Percentiles rank a stretch among this genome's conserved stretches.
Evolutionary conservation across 495 filamentous ascomycete species (phyloP).

Genomic region (Penicillium bialowiezense): DNA sequence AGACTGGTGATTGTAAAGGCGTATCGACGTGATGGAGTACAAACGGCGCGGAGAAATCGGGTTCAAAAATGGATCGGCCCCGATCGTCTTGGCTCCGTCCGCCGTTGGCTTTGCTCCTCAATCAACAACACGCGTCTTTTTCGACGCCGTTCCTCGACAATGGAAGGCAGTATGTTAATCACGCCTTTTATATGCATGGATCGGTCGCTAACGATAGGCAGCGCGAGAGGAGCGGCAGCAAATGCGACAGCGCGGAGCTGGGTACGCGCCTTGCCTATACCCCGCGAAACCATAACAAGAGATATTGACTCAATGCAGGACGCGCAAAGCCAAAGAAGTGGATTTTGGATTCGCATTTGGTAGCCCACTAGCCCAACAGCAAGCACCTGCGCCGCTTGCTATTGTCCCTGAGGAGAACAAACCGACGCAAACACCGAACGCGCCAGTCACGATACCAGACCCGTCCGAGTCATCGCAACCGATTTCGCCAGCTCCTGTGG

Average conservation of each 20-base stretch:
- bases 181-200: not conserved
- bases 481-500: not conserved
- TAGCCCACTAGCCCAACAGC: constrained; percentile 6
- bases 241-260: constrained; percentile 60
- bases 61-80: constrained; percentile 30
- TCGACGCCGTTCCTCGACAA: constrained; percentile 36
- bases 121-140: constrained; percentile 35
- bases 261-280: constrained; percentile 40
- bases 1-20: not conserved
- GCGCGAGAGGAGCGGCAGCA: constrained; percentile 54
- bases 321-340: constrained; percentile 45
- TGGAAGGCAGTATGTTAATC: constrained; percentile 41
- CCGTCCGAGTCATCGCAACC: constrained; percentile 8
- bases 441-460: constrained; percentile 11
- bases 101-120: constrained; percentile 19
- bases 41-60: constrained; percentile 27
- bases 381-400: constrained; percentile 12
- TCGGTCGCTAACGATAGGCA: constrained; percentile 26
- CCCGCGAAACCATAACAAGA: constrained; percentile 28
- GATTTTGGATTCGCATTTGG: constrained; percentile 54
- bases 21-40: not conserved
- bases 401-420: constrained; percentile 21
- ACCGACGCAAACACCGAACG: constrained; percentile 13
- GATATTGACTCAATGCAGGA: constrained; percentile 30
- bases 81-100: constrained; percentile 22